Base-by-base conservation (phyloP, 1,284 basidiomycete species). In the Cryptococcus deneoformans region DNA sequence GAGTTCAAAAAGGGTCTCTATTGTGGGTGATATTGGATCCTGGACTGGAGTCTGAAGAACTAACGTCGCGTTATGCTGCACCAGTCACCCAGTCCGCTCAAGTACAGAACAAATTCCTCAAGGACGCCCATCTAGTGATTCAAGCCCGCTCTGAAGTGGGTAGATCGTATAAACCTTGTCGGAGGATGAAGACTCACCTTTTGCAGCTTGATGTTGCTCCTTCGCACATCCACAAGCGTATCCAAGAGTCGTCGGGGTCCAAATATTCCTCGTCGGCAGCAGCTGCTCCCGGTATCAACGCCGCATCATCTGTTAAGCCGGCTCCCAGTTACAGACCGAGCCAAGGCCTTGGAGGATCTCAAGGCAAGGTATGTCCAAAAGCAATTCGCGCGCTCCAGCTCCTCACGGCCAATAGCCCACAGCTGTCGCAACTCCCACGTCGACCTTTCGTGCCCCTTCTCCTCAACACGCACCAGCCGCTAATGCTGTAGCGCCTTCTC, bases 1-100 rank as follows among this genome's bases (percentile, higher is more conserved):
- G 92, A 88, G 76, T 83, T 82, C 38, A 87, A 89, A 75, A 98
- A 98, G 77, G 95, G 94, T 12, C 82, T 97, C 35, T 98, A 97
- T 79, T 87, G 83, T 81, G 59, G 54, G 80, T 73, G 5, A 34
- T 5, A 12, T 4, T 51, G 48, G 35, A 8, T 20, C 35, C 39
- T 40, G 51, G 52, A 37, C 11, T 34, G 49, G n/a, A n/a, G 16
- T 7, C 34, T 47, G 46, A 20, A 20, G n/a, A 1, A 47, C 46
- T 14, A 10, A 40, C 24, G 37, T 16, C 3, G 39, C 51, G 3
- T 20, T 20, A 20, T 20, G 20, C 20, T 20, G 20, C 20, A 10
- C 6, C 55, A 81, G 80, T 90, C 70, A 88, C 87, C 6, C 93
- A 97, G 75, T 86, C 91, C 14, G 84, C 84, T 52, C 84, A 90